phyloP scores from a whole-genome alignment of 345 rosid genomes.

The Theobroma cacao region DNA sequence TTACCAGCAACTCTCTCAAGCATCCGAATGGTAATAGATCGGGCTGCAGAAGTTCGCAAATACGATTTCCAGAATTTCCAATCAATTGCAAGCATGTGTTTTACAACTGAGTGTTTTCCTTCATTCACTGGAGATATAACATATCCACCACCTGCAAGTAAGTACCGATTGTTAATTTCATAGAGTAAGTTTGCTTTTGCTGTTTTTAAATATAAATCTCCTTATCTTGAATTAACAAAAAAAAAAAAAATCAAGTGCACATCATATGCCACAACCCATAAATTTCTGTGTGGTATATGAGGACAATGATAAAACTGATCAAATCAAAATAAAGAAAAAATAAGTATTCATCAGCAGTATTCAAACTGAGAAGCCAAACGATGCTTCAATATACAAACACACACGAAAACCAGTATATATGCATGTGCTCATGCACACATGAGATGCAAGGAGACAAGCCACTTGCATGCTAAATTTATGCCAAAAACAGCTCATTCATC shows the following conservation, averaged over 20 bases:
- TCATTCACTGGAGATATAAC: slow-evolving; percentile 75
- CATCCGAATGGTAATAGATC: slow-evolving; percentile 80
- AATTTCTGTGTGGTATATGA: neutral
- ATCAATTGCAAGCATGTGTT: slow-evolving; percentile 97
- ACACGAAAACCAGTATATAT: neutral
- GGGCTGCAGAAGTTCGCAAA: slow-evolving; percentile 58
- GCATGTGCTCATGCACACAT: neutral
- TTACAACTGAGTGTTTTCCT: slow-evolving; percentile 76
- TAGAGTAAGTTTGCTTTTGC: slow-evolving; percentile 6
- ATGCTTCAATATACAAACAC: neutral
- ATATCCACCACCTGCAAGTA: slow-evolving; percentile 85
- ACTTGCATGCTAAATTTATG: neutral
- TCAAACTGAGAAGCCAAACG: neutral
- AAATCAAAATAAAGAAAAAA: neutral
- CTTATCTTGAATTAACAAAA: neutral
- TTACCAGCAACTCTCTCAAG: slow-evolving; percentile 89
- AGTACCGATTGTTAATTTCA: slow-evolving; percentile 2
- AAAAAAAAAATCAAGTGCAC: neutral
- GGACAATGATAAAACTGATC: neutral
- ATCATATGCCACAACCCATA: neutral
- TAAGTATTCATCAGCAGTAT: neutral
- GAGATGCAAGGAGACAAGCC: neutral
- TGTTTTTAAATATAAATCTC: neutral
- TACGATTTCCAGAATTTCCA: slow-evolving; percentile 97
- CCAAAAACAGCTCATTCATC: neutral